phyloP scores from a whole-genome alignment of 306 rosid species.

The Vigna radiata region DNA sequence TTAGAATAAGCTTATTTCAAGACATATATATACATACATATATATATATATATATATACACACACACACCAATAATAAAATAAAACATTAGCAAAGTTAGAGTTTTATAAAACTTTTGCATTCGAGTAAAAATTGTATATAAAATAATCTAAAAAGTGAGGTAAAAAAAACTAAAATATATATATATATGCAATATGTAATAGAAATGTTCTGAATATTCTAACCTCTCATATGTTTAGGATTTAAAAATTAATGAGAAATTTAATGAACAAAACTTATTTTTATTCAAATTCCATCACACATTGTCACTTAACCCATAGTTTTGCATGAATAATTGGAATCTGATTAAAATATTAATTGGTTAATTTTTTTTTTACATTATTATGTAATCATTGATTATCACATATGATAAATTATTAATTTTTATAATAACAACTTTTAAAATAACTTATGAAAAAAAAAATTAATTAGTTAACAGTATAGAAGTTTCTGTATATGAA shows the following conservation, averaged over 20 bases:
- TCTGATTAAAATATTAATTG: not conserved
- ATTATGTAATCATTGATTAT: not conserved
- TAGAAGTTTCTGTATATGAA: not conserved
- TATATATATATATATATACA: too few relatives aligned
- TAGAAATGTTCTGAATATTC: too few relatives aligned
- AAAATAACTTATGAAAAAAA: not conserved
- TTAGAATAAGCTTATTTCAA: too few relatives aligned
- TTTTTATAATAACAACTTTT: not conserved
- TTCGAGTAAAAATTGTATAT: too few relatives aligned
- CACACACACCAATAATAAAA: too few relatives aligned
- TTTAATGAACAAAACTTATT: not conserved
- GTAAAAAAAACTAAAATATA: too few relatives aligned
- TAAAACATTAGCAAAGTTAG: too few relatives aligned
- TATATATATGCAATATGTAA: too few relatives aligned
- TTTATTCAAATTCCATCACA: not conserved
- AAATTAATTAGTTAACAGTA: not conserved
- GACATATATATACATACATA: too few relatives aligned
- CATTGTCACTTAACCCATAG: not conserved
- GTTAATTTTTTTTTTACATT: too few relatives aligned
- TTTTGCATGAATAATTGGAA: not conserved
- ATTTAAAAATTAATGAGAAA: not conserved
- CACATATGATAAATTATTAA: not conserved
- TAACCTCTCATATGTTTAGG: not conserved
- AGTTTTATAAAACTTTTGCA: too few relatives aligned
- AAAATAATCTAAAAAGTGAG: too few relatives aligned